Base-by-base conservation (phyloP, 345 rosid species). In the Citrus inodora region DNA sequence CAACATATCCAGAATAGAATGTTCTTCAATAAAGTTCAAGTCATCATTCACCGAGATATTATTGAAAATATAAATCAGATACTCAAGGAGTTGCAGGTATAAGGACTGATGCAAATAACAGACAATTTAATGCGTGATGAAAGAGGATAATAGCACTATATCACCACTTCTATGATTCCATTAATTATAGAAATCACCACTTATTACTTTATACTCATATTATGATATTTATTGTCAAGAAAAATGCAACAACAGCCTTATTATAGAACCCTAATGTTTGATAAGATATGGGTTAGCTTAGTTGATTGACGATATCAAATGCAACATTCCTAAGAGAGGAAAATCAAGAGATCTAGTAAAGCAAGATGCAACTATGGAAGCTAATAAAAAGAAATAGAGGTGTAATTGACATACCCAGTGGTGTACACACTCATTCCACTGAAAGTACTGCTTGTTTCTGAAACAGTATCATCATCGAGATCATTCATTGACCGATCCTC, bases 341-440 rank as follows among this genome's bases (percentile, higher is more conserved):
- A 73, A 73, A 27, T 21, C 69, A 42, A 38, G 46, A 51, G 58
- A 40, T 4, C 60, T 53, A 30, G 63, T n/a, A 13, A 51, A 51
- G 48, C 62, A 56, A 10, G 33, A 32, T 48, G 22, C 6, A 73
- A 73, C 55, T n/a, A 58, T 27, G 38, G 32, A 42, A 25, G 67
- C 46, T 32, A 62, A 65, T 62, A 22, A 46, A 19, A 71, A 4
- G 61, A 74, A 46, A 76, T 59, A 73, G 22, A n/a, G 51, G n/a
- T 11, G 33, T 51, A 62, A 70, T 74, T 75, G 24, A 33, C 59
- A 65, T 91, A 92, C 99, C 99, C 94, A 24, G 86, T 87, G 51
- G 98, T 91, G 80, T 94, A 94, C 83, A 89, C 97, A 82, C 99
- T 96, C 98, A 96, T 96, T 85, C 98, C 98, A 82, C 98, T 94